Evolutionary conservation across 305 asterid species (phyloP), one percentile per base, ranked within the genome.

Genomic region (Solanum chacoense): DNA sequence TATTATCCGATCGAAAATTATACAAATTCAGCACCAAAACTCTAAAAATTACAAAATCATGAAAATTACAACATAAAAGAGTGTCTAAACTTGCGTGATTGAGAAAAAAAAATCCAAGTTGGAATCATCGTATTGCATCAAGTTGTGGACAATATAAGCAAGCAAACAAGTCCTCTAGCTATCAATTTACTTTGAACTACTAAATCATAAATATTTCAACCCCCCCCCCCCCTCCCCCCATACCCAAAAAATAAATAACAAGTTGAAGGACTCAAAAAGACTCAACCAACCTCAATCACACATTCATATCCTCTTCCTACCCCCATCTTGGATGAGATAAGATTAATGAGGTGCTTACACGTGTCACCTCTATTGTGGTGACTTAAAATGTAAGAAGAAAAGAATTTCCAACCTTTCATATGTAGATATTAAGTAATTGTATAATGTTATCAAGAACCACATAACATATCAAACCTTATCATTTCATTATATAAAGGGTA

Each of bases 361-460:
- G 91, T 90, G 94, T 89, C 91, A 75, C 28, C 50, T 45, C 22
- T 11, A 8, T 55, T 45, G 87, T 89, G 91, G 89, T 87, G 78
- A 84, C 75, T 28, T 36, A 79, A 88, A 42, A 42, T 45, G 59
- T 45, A 45, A 45, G 59, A 45, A 45, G 59, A 42, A 5, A 83
- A 14, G 14, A 36, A 78, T 10, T 45, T 78, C 63, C 88, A 42
- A 87, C 89, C 76, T 77, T 65, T 45, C 45, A 55, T 65, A 63
- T 78, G 89, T 88, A 85, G 89, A 24, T 80, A 32, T 77, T 76
- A 77, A 59, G 35, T 59, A 22, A 73, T 73, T 73, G 79, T 28
- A 36, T 22, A 74, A 88, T 69, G 38, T 71, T 24, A 84, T 72
- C 73, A 87, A 20, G 28, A 85, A 28, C 91, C 91, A 88, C 79